These are phyloP conservation scores for Xylaria castorea DNA, from an alignment of 495 filamentous ascomycete species.

Conservation along the genomic window DNA sequence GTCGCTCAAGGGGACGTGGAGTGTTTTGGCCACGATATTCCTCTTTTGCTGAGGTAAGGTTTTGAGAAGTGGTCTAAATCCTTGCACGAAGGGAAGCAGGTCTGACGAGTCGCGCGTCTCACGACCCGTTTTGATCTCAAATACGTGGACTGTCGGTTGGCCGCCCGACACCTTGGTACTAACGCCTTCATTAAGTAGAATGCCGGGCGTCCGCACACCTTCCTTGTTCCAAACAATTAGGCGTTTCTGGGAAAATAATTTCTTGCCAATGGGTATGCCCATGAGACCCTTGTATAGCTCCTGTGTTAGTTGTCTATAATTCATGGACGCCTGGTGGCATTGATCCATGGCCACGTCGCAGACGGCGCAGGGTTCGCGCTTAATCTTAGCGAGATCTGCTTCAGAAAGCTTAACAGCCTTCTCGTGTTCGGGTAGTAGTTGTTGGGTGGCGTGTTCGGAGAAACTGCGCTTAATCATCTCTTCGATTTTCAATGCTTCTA, in stretches of 20 bases:
- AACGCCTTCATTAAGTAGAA: constrained; percentile 77
- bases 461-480: constrained; percentile 99
- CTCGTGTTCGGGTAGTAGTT: constrained; percentile 91
- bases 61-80: constrained; percentile 66
- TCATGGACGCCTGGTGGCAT: constrained; percentile 81
- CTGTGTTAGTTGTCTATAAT: constrained; percentile 72
- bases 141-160: constrained; percentile 72
- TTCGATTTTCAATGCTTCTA: constrained; percentile 97
- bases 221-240: constrained; percentile 76
- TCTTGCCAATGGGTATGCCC: constrained; percentile 76
- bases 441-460: constrained; percentile 98
- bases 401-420: constrained; percentile 92
- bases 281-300: constrained; percentile 77
- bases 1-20: constrained; percentile 71
- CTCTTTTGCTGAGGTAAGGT: constrained; percentile 62
- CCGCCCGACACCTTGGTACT: constrained; percentile 58
- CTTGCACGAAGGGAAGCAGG: constrained; percentile 76
- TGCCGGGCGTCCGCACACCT: constrained; percentile 77
- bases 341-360: constrained; percentile 80
- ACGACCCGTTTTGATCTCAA: constrained; percentile 71
- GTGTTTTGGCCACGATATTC: constrained; percentile 68
- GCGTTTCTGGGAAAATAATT: constrained; percentile 74
- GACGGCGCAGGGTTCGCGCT: constrained; percentile 79
- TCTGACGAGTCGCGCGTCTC: constrained; percentile 75
- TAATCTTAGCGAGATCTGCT: constrained; percentile 86